A percentile compares a stretch with the other conserved stretches of the same genome.
These are phyloP conservation scores for Carex parvula DNA, from an alignment of 176 grass and related monocot species.

Conservation along the genomic window DNA sequence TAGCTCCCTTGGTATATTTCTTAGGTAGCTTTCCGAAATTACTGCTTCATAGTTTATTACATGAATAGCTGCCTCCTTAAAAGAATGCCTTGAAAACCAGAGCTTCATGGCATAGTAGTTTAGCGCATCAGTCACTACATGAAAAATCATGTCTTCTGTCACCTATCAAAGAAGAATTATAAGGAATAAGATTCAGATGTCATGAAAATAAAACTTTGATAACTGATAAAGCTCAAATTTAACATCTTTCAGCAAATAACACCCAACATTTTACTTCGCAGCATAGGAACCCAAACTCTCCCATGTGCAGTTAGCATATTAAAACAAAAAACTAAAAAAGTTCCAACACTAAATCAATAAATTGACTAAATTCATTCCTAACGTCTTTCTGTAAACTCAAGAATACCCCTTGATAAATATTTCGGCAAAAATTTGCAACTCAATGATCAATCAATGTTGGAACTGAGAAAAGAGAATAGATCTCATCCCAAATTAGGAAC, in stretches of 20 bases:
- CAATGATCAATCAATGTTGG: background rate
- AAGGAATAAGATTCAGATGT: constrained; percentile 36
- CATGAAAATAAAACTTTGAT: constrained; percentile 12
- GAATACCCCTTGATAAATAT: background rate
- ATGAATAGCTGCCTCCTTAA: constrained; percentile 54
- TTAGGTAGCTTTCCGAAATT: constrained; percentile 48
- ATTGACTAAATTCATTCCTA: too few relatives aligned
- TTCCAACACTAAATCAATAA: background rate
- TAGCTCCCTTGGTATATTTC: constrained; percentile 42
- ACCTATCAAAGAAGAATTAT: constrained; percentile 46
- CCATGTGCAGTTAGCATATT: background rate
- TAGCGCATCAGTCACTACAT: constrained; percentile 77
- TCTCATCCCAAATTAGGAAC: background rate
- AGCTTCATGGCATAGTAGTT: constrained; percentile 97
- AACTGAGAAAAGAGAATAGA: background rate
- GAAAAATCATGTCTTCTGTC: constrained; percentile 70
- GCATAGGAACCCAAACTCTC: constrained; percentile 1
- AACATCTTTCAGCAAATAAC: constrained; percentile 2
- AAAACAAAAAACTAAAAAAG: background rate
- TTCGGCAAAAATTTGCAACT: background rate
- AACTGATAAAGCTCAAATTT: constrained; percentile 7
- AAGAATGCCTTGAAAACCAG: constrained; percentile 85
- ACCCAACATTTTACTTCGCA: background rate
- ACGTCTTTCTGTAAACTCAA: background rate
- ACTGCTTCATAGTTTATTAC: constrained; percentile 80